Base-by-base conservation (phyloP, 768 basidiomycete species). In the Amanita molliuscula region DNA sequence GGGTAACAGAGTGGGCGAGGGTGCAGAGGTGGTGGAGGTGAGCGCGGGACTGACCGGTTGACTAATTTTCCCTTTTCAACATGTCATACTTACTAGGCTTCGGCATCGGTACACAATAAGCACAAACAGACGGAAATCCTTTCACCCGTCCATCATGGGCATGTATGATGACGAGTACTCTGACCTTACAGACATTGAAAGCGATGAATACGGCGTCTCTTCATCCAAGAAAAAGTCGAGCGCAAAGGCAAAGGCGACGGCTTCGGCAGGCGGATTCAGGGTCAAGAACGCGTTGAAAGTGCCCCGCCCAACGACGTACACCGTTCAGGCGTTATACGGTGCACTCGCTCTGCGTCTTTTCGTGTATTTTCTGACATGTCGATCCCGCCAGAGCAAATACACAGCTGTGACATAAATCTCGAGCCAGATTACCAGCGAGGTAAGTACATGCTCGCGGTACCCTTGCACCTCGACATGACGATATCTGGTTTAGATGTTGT, bases 341-440 rank as follows among this genome's bases (percentile, higher is more conserved):
- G 11, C 48, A 69, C 58, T n/a, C 40, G 3, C 33, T 6, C 0
- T 23, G 18, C 43, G 54, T 51, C 51, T 45, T 40, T 36, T 44
- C 16, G 38, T 6, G 48, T 18, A 16, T 26, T 33, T 0, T 33
- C 6, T 18, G 3, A n/a, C 16, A n/a, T 10, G 10, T 15, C 16
- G 18, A 33, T 53, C 11, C n/a, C 16, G 38, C 13, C 46, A 86
- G 85, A 85, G 47, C 82, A 87, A 61, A 76, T 88, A 29, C 63
- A 73, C 44, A 68, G 64, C n/a, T 67, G 67, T 2, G 82, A 85
- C 48, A 83, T 90, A 45, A 69, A 84, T 57, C 64, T 88, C 6
- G 78, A 87, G 37, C 82, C 86, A 0, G 88, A 87, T 34, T 89
- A 89, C 58, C 87, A 89, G 59, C 76, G 86, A 59, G 86, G 82